These are phyloP conservation scores for Dacryopinax primogenitus DNA, from an alignment of 768 basidiomycete species.

Conservation along the genomic window DNA sequence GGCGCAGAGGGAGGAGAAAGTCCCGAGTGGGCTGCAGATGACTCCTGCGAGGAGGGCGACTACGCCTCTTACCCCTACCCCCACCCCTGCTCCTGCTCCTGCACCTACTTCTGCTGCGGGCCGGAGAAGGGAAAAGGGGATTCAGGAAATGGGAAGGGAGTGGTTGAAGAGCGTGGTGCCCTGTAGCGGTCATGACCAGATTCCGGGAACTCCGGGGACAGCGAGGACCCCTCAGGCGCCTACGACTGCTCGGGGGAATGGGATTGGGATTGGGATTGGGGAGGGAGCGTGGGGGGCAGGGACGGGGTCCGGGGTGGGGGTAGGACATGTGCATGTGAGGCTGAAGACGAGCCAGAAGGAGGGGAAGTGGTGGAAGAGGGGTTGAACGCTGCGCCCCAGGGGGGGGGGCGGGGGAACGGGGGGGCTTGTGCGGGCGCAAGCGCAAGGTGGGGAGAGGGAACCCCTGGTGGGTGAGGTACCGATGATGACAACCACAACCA, in stretches of 20 bases:
- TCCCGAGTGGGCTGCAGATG: neutral
- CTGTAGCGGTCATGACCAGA: no score
- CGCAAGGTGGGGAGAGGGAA: no score
- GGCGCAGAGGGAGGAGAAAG: neutral
- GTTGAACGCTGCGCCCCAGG: neutral
- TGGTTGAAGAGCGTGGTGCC: neutral
- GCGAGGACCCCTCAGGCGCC: no score
- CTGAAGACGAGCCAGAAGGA: neutral
- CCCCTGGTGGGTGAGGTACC: no score
- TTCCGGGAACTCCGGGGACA: no score
- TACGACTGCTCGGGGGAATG: no score
- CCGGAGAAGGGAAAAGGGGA: neutral
- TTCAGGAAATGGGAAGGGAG: neutral
- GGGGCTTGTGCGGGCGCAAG: no score
- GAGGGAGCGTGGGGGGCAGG: neutral
- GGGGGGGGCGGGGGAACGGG: no score
- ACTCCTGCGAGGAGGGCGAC: neutral
- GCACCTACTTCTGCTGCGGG: no score
- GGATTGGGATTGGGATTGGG: no score
- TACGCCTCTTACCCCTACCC: neutral
- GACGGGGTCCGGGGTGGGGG: neutral
- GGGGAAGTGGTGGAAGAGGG: neutral
- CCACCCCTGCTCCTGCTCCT: no score
- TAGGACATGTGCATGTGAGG: neutral
- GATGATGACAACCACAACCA: no score